phyloP scores from a whole-genome alignment of 176 grass and related monocot species.

The Eleusine indica region DNA sequence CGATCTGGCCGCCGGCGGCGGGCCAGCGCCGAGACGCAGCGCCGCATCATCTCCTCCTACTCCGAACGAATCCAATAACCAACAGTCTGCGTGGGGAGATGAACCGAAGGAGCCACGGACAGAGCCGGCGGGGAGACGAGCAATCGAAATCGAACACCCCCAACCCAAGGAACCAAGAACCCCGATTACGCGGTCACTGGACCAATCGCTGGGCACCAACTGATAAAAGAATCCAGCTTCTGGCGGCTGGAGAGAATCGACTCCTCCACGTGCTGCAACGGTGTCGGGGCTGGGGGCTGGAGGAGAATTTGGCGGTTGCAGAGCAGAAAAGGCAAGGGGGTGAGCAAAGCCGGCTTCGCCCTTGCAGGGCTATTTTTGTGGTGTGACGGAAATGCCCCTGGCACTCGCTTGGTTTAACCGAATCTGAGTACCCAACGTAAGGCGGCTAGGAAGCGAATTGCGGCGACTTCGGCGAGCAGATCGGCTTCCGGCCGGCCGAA shows the following conservation, averaged over 20 bases:
- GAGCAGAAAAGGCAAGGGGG: neutral
- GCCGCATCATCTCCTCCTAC: slow-evolving; percentile 18
- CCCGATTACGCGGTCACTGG: neutral
- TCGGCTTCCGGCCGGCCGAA: too few relatives aligned
- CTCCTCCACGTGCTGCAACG: neutral
- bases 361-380: neutral
- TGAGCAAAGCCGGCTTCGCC: neutral
- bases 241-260: neutral
- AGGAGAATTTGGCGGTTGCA: slow-evolving; percentile 21
- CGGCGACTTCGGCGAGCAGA: too few relatives aligned
- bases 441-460: too few relatives aligned
- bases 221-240: neutral
- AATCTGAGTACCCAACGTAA: too few relatives aligned
- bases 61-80: neutral
- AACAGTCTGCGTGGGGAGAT: neutral
- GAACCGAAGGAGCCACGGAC: neutral
- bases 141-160: neutral
- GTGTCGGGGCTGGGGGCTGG: too few relatives aligned
- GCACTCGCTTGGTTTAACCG: too few relatives aligned
- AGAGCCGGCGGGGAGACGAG: neutral
- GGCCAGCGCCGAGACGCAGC: slow-evolving; percentile 32
- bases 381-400: neutral
- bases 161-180: neutral
- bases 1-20: neutral
- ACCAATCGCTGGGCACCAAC: neutral